Evolutionary conservation across 371 early-diverging fungal genomes (phyloP), one percentile per base, ranked within the genome.

Genomic region (Saksenaea oblongispora): DNA sequence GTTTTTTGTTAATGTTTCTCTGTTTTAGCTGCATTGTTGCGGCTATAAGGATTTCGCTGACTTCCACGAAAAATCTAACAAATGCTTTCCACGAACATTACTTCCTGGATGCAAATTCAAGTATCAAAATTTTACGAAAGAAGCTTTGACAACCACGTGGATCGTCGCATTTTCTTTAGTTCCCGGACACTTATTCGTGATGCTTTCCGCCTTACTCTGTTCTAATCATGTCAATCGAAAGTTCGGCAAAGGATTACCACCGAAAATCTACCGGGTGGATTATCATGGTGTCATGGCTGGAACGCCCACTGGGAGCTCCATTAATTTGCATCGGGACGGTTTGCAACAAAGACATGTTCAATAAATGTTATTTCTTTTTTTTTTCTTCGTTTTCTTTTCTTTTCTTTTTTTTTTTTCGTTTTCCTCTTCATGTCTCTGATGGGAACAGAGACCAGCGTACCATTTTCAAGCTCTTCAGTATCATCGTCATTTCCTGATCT

Each of bases 71-170:
- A 63, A 75, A 53, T 85, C 85, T 34, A 73, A 83, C 61, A 75
- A 81, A 34, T 87, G 87, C 37, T 87, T 82, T 62, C 87, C 87
- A 13, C 76, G 87, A 8, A 84, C 85, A 1, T 65, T 84, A 0
- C 64, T 83, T 3, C 85, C 85, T 2, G 73, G 82, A 0, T 87
- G 87, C 58, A 78, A 80, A 56, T 68, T 64, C 64, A 76, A 76
- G 35, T 83, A 84, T 51, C 77, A 82, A 27, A 64, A 70, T 11
- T 82, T 83, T 53, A 84, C 79, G 7, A 73, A 75, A 5, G 67
- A 78, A 5, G 66, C 75, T 1, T 59, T 87, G 24, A 72, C 69
- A 5, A 71, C 65, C 2, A 74, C 77, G 4, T 85, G 74, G 35
- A 79, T 76, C 13, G 77, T 73, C 0, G 87, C 87, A 0, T 87